These are phyloP conservation scores for Acanthamoeba healyi DNA, from an alignment of 208 protist genomes.

Conservation along the genomic window DNA sequence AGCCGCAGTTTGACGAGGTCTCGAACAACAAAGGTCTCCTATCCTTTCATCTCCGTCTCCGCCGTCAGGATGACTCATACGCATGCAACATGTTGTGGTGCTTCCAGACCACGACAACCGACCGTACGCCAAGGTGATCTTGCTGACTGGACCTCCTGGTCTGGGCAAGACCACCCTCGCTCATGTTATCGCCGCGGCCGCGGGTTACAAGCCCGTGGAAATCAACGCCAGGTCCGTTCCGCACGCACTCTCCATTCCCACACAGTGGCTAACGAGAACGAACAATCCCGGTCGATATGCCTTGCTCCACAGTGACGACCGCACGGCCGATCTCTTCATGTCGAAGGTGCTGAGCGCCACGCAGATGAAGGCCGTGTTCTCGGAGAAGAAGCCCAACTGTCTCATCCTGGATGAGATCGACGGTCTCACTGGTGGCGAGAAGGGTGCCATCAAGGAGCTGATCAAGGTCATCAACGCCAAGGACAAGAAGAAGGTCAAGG, in stretches of 20 bases:
- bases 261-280: too few species aligned
- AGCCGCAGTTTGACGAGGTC: not conserved
- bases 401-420: slow-evolving; percentile 66
- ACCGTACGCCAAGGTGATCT: slow-evolving; percentile 76
- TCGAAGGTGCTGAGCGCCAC: slow-evolving; percentile 65
- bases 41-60: not conserved
- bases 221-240: slow-evolving; percentile 96
- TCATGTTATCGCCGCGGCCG: slow-evolving; percentile 94
- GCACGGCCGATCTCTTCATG: slow-evolving; percentile 35
- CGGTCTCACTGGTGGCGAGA: slow-evolving; percentile 54
- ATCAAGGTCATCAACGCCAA: slow-evolving; percentile 64
- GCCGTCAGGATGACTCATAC: too few species aligned
- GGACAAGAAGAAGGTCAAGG: slow-evolving; percentile 42
- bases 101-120: slow-evolving; percentile 16
- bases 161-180: slow-evolving; percentile 97
- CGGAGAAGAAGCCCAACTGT: slow-evolving; percentile 69
- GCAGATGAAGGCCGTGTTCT: slow-evolving; percentile 56
- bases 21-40: not conserved
- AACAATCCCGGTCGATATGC: too few species aligned
- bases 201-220: slow-evolving; percentile 95
- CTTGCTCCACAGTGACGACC: slow-evolving; percentile 3
- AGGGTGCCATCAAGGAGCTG: slow-evolving; percentile 51
- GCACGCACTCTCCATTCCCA: too few species aligned
- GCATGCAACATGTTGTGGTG: not conserved
- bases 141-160: slow-evolving; percentile 95